Evolutionary conservation across 2,329 filamentous ascomycete genomes (phyloP).

Genomic region (Stemphylium vesicarium): DNA sequence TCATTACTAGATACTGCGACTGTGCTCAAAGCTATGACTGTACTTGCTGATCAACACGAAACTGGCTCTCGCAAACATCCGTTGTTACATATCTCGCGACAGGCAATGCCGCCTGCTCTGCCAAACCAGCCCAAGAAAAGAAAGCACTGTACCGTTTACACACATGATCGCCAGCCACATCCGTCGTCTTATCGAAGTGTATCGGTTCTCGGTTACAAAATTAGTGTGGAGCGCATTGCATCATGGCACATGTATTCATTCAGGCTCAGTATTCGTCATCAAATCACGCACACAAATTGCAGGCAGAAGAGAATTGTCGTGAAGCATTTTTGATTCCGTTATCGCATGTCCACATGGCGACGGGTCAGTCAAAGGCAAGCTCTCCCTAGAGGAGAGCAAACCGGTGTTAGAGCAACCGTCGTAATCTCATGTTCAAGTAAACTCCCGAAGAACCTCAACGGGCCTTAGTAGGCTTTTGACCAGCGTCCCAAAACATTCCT

Average conservation of each 20-base stretch:
- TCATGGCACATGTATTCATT: neutral
- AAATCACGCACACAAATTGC: slow-evolving; percentile 14
- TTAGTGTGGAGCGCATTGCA: neutral
- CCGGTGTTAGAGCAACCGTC: slow-evolving; percentile 49
- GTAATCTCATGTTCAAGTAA: slow-evolving; percentile 40
- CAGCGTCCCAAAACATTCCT: slow-evolving; percentile 38
- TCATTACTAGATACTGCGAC: too few relatives aligned
- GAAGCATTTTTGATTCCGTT: slow-evolving; percentile 47
- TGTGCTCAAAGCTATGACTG: too few relatives aligned
- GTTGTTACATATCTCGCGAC: too few relatives aligned
- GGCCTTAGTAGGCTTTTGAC: slow-evolving; percentile 35
- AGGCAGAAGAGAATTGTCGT: slow-evolving; percentile 34
- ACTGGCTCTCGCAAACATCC: too few relatives aligned
- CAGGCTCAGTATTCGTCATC: neutral
- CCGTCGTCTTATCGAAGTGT: neutral
- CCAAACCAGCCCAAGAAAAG: too few relatives aligned
- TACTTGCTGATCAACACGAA: too few relatives aligned
- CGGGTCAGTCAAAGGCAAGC: slow-evolving; percentile 46
- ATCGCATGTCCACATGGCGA: slow-evolving; percentile 46
- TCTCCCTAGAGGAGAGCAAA: slow-evolving; percentile 27
- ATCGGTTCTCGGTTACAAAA: neutral
- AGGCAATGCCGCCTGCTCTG: too few relatives aligned
- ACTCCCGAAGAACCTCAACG: slow-evolving; percentile 43
- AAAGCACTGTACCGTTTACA: neutral
- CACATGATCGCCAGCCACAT: neutral